Conservation (phyloP, 768 basidiomycete genomes). For the Crepidotus variabilis region DNA sequence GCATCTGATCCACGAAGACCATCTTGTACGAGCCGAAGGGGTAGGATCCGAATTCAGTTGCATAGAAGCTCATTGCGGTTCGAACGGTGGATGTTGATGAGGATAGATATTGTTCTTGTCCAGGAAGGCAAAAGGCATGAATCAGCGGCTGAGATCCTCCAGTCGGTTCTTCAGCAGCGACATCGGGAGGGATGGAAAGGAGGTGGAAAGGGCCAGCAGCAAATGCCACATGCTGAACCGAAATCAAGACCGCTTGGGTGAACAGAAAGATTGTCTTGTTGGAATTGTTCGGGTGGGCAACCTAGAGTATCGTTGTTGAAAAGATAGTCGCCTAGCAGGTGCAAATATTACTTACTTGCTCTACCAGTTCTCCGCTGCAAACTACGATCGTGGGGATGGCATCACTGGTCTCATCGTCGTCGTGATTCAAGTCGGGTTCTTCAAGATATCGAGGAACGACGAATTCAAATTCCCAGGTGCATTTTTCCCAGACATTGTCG, state of each 20-base stretch:
- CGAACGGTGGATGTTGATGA: slow-evolving; percentile 76
- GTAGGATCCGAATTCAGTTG: slow-evolving; percentile 91
- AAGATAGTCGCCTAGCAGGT: neutral
- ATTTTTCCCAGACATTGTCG: slow-evolving; percentile 93
- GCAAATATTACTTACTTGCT: slow-evolving; percentile 60
- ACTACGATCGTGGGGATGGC: slow-evolving; percentile 81
- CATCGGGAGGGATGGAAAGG: slow-evolving; percentile 62
- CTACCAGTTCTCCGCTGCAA: slow-evolving; percentile 91
- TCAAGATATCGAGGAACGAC: slow-evolving; percentile 84
- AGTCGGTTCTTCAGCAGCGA: slow-evolving; percentile 55
- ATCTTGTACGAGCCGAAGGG: slow-evolving; percentile 94
- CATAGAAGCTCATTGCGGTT: slow-evolving; percentile 88
- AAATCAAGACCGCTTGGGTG: slow-evolving; percentile 79
- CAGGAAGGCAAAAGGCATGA: slow-evolving; percentile 91
- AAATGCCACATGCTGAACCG: slow-evolving; percentile 95
- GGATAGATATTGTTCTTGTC: slow-evolving; percentile 69
- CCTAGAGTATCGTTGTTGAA: slow-evolving; percentile 38
- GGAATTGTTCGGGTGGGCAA: slow-evolving; percentile 90
- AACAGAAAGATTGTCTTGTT: slow-evolving; percentile 95
- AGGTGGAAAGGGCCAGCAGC: slow-evolving; percentile 94
- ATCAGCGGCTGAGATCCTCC: slow-evolving; percentile 70
- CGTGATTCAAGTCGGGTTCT: slow-evolving; percentile 43
- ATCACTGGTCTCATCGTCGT: slow-evolving; percentile 51
- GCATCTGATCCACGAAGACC: slow-evolving; percentile 89
- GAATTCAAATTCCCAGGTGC: slow-evolving; percentile 98